Conservation (phyloP, 1,284 basidiomycete genomes). For the Tilletia indica region DNA sequence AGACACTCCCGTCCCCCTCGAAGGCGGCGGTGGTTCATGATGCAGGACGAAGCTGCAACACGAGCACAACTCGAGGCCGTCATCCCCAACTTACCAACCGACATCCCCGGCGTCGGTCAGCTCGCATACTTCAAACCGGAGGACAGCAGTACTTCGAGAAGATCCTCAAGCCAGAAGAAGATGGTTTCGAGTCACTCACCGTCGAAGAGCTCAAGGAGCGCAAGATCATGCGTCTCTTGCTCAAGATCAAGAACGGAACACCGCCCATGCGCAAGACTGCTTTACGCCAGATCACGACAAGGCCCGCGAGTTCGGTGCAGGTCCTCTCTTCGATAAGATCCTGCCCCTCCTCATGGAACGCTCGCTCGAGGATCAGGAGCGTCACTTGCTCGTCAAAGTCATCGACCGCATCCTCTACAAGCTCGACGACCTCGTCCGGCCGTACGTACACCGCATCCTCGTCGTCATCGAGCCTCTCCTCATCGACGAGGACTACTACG, state of each 20-base stretch:
- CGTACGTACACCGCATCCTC: conserved; percentile 98
- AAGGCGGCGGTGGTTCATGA: conserved; percentile 78
- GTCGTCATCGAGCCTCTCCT: conserved; percentile 98
- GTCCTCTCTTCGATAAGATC: conserved; percentile 99
- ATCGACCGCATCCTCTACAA: conserved; percentile 99
- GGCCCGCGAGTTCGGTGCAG: conserved; percentile 95
- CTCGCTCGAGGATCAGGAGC: conserved; percentile 96
- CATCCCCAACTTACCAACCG: conserved; percentile 91
- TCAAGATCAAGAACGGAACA: conserved; percentile 99
- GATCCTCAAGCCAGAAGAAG: conserved; percentile 82
- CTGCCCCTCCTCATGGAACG: conserved; percentile 97
- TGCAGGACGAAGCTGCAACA: conserved; percentile 88
- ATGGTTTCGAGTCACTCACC: conserved; percentile 76
- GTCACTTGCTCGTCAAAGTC: conserved; percentile 97
- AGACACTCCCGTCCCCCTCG: conserved; percentile 64
- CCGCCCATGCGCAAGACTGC: conserved; percentile 97
- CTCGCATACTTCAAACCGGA: conserved; percentile 98
- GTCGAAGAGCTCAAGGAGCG: conserved; percentile 99
- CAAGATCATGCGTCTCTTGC: conserved; percentile 98
- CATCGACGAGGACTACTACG: conserved; percentile 99
- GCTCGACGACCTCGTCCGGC: conserved; percentile 95
- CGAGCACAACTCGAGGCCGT: conserved; percentile 78
- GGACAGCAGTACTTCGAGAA: conserved; percentile 96
- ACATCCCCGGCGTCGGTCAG: conserved; percentile 95
- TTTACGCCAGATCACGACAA: conserved; percentile 98